Conservation (phyloP, 148 eudicot genomes). For the Nyssa sinensis region DNA sequence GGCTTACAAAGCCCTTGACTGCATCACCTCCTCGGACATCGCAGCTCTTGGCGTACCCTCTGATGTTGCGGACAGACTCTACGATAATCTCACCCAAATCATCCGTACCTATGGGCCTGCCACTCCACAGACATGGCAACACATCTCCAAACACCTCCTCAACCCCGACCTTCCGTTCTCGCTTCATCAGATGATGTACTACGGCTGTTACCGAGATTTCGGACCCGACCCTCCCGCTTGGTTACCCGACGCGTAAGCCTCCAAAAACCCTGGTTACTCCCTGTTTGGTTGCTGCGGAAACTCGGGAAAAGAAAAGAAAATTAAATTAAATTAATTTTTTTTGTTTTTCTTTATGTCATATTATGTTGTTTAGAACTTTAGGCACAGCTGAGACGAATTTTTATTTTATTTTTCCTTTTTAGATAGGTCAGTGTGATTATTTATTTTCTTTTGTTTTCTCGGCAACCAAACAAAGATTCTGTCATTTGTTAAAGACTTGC, state of each 20-base stretch:
- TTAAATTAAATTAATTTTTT: too few species aligned
- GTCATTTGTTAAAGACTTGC: not conserved
- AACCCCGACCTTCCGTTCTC: constrained; percentile 73
- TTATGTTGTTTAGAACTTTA: too few species aligned
- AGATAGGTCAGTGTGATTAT: too few species aligned
- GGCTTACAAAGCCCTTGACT: constrained; percentile 57
- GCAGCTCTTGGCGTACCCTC: constrained; percentile 45
- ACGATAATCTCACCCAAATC: constrained; percentile 48
- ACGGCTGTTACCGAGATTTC: constrained; percentile 65
- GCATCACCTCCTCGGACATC: constrained; percentile 53
- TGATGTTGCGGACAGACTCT: constrained; percentile 36
- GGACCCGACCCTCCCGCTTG: constrained; percentile 93
- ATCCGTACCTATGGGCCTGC: constrained; percentile 44
- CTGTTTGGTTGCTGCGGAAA: too few species aligned
- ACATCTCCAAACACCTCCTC: constrained; percentile 46
- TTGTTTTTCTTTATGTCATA: too few species aligned
- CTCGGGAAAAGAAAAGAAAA: too few species aligned
- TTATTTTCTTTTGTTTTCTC: not conserved
- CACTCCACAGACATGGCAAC: constrained; percentile 63
- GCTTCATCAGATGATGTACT: constrained; percentile 81
- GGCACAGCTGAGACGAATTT: too few species aligned
- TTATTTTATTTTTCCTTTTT: too few species aligned
- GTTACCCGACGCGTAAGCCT: constrained; percentile 69
- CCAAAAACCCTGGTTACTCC: too few species aligned
- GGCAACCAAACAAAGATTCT: not conserved